phyloP scores from a whole-genome alignment of 805 yeast genomes.

The Wickerhamiella lipophila region DNA sequence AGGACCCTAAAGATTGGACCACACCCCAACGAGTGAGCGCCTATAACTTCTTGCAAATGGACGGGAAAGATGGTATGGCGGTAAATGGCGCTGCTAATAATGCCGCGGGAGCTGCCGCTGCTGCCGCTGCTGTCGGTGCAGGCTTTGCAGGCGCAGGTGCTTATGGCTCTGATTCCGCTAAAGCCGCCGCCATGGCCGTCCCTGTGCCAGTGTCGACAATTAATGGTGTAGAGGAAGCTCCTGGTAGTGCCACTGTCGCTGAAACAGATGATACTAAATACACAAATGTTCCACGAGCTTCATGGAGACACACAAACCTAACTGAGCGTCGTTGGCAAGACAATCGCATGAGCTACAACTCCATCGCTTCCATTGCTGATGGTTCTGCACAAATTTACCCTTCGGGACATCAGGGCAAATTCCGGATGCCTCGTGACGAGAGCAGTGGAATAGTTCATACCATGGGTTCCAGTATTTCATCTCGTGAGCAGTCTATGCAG shows the following conservation, averaged over 20 bases:
- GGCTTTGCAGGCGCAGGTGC: neutral
- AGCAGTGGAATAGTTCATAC: conserved; percentile 26
- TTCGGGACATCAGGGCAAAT: neutral
- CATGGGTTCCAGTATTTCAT: conserved; percentile 26
- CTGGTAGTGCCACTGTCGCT: conserved; percentile 7
- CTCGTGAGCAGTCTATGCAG: conserved; percentile 13
- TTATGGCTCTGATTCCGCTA: conserved; percentile 2
- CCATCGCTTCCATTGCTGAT: conserved; percentile 75
- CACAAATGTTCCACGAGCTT: conserved; percentile 33
- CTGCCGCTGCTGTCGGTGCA: conserved; percentile 2
- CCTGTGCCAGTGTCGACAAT: conserved; percentile 37
- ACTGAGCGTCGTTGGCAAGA: conserved; percentile 32
- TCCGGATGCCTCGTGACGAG: conserved; percentile 23
- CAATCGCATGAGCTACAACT: conserved; percentile 49
- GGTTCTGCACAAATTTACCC: conserved; percentile 41
- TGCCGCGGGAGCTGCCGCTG: conserved; percentile 23
- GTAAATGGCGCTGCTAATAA: too few relatives aligned
- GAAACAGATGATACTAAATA: conserved; percentile 17
- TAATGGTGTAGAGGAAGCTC: conserved; percentile 34
- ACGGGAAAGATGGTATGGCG: conserved; percentile 25
- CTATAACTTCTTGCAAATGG: conserved; percentile 28
- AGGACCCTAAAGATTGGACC: conserved; percentile 22
- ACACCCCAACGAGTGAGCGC: conserved; percentile 30
- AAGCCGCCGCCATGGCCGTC: conserved; percentile 2
- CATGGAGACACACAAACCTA: conserved; percentile 45